phyloP scores from a whole-genome alignment of 78 protist species.

The Tieghemostelium lacteum region DNA sequence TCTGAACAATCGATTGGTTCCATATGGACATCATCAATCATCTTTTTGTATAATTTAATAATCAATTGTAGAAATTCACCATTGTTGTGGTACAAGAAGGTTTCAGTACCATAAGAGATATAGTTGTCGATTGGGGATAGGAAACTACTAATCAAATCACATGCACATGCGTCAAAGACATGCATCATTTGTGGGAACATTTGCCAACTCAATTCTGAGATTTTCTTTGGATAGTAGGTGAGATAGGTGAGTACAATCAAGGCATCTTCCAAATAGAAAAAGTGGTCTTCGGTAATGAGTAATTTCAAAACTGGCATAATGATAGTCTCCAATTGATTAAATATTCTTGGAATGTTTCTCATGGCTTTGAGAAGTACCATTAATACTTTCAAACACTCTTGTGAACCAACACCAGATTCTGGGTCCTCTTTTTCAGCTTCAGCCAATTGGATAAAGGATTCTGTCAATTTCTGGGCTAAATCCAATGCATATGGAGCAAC shows the following conservation, averaged over 20 bases:
- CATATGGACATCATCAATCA: conserved; percentile 29
- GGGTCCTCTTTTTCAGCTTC: conserved; percentile 11
- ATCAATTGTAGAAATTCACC: conserved; percentile 43
- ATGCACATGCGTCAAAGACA: conserved; percentile 53
- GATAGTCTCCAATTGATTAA: conserved; percentile 19
- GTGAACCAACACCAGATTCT: conserved; percentile 7
- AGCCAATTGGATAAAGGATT: conserved; percentile 31
- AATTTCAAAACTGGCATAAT: conserved; percentile 22
- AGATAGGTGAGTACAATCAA: conserved; percentile 50
- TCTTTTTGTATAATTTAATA: conserved; percentile 37
- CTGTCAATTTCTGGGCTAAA: conserved; percentile 1
- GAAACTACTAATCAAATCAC: conserved; percentile 35
- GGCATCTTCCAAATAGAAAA: conserved; percentile 71
- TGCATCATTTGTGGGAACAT: conserved; percentile 60
- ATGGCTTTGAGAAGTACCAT: conserved; percentile 30
- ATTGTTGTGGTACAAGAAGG: conserved; percentile 23
- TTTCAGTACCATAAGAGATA: conserved; percentile 71
- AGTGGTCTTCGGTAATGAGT: not conserved
- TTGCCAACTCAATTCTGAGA: conserved; percentile 45
- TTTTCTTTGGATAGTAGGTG: conserved; percentile 68
- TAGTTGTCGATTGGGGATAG: conserved; percentile 77
- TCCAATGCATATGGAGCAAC: conserved; percentile 73
- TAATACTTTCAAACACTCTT: conserved; percentile 41
- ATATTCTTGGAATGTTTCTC: conserved; percentile 49
- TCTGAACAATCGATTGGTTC: conserved; percentile 42